These are phyloP conservation scores for Syncephalis plumigaleata DNA, from an alignment of 371 early-diverging fungal species.

Conservation along the genomic window DNA sequence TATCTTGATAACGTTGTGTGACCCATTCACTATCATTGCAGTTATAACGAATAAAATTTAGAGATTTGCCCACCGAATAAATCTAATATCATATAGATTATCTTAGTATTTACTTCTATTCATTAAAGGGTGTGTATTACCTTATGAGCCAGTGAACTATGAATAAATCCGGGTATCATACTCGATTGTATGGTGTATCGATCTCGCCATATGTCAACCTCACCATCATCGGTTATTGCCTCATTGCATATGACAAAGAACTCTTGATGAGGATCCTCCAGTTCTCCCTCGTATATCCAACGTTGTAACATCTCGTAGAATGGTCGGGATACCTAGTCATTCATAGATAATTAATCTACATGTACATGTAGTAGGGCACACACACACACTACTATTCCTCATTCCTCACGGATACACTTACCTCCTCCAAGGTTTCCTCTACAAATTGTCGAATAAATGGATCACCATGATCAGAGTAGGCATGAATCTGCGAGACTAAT, in stretches of 20 bases:
- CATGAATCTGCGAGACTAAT: constrained; percentile 58
- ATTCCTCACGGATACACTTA: too few species aligned
- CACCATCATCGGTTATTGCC: constrained; percentile 20
- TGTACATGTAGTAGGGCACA: too few species aligned
- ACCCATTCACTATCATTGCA: constrained; percentile 23
- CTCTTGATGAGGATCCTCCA: constrained; percentile 84
- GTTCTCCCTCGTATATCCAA: constrained; percentile 93
- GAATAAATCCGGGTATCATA: constrained; percentile 76
- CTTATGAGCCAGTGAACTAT: constrained; percentile 59
- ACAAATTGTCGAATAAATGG: constrained; percentile 66
- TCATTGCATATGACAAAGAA: constrained; percentile 59
- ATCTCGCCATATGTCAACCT: constrained; percentile 63
- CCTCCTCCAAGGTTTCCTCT: constrained; percentile 51
- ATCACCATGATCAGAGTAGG: constrained; percentile 77
- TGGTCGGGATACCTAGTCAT: constrained; percentile 50
- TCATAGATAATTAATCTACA: neutral
- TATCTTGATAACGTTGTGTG: neutral
- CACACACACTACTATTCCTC: neutral
- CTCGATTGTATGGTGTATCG: constrained; percentile 52
- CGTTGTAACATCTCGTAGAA: constrained; percentile 75
- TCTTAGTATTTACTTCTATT: constrained; percentile 9
- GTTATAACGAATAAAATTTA: constrained; percentile 79
- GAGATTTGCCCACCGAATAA: constrained; percentile 79
- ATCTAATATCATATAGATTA: constrained; percentile 23
- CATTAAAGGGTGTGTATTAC: constrained; percentile 11